Conservation (phyloP, 192 early-diverging fungal genomes). For the Gryganskiella cystojenkinii region DNA sequence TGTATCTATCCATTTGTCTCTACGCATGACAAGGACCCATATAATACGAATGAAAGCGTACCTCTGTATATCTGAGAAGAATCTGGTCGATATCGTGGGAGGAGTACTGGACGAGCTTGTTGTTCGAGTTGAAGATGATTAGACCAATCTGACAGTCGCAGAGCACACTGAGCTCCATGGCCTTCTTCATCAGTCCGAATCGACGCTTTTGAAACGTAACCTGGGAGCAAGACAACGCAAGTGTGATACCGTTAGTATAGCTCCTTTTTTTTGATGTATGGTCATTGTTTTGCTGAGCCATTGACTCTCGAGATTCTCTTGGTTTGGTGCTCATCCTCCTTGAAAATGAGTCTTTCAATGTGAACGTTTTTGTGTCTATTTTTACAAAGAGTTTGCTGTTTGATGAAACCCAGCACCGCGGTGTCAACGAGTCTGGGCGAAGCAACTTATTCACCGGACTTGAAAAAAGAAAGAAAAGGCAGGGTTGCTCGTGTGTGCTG, state of each 20-base stretch:
- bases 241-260: too few species aligned
- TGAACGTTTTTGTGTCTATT: too few species aligned
- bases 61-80: constrained; percentile 89
- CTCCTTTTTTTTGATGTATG: background rate
- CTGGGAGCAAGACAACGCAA: constrained; percentile 56
- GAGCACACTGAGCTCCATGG: constrained; percentile 92
- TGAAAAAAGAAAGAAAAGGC: constrained; percentile 24
- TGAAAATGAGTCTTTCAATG: too few species aligned
- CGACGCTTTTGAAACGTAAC: constrained; percentile 96
- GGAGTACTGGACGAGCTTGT: constrained; percentile 94
- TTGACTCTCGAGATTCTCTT: background rate
- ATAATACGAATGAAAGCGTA: too few species aligned
- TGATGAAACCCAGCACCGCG: background rate
- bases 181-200: constrained; percentile 96
- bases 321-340: background rate
- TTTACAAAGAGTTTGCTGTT: too few species aligned
- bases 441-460: background rate
- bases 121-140: constrained; percentile 93
- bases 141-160: constrained; percentile 97
- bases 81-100: constrained; percentile 95
- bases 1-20: too few species aligned
- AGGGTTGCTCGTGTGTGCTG: too few species aligned
- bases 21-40: background rate
- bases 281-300: background rate
- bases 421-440: too few species aligned